phyloP scores from a whole-genome alignment of 768 basidiomycete species.

The Pisolithus sp. region DNA sequence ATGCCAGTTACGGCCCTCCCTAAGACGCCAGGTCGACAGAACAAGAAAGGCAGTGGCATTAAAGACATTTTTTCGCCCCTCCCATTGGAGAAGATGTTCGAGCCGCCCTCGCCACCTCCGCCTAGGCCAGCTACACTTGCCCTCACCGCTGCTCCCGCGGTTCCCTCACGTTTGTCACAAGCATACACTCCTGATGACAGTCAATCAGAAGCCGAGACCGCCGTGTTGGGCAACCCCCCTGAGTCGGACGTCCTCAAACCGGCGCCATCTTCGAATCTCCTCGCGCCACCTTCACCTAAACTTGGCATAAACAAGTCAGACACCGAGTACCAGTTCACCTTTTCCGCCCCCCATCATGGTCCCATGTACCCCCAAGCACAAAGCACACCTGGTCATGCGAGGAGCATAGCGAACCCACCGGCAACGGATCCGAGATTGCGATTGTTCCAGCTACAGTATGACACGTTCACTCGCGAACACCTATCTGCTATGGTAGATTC shows the following conservation, averaged over 20 bases:
- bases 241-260: conserved; percentile 6
- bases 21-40: conserved; percentile 55
- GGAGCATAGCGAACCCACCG: conserved; percentile 25
- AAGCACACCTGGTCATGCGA: conserved; percentile 44
- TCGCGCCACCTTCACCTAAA: conserved; percentile 10
- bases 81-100: conserved; percentile 86
- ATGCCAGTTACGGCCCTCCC: conserved; percentile 49
- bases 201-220: conserved; percentile 19
- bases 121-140: conserved; percentile 14
- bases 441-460: conserved; percentile 91
- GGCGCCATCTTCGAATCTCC: conserved; percentile 6
- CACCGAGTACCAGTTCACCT: conserved; percentile 66
- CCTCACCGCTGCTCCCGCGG: conserved; percentile 22
- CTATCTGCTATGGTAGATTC: conserved; percentile 92
- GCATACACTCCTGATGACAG: conserved; percentile 28
- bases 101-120: conserved; percentile 79
- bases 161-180: conserved; percentile 34
- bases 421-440: conserved; percentile 69
- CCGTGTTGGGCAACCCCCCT: conserved; percentile 6
- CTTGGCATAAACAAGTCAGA: conserved; percentile 39
- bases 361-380: conserved; percentile 46
- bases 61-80: conserved; percentile 88
- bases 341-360: conserved; percentile 50
- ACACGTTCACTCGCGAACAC: conserved; percentile 93
- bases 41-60: conserved; percentile 48